Conservation (phyloP, 805 yeast species). For the Myxozyma nipponensis region DNA sequence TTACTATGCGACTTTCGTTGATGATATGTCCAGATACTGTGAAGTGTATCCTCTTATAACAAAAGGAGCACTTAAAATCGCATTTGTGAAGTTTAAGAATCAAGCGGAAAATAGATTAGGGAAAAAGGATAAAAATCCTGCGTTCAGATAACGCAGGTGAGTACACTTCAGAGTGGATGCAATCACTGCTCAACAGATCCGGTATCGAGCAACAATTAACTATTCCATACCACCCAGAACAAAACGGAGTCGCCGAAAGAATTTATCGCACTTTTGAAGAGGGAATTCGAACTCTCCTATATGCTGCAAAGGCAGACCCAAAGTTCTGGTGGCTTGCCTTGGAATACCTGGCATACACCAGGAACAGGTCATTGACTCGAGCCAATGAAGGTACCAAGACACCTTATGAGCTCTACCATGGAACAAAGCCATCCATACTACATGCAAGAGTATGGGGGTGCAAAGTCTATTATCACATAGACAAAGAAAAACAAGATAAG, state of each 20-base stretch:
- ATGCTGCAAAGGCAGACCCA: neutral
- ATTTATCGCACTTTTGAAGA: neutral
- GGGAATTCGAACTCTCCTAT: neutral
- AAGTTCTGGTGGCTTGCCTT: neutral
- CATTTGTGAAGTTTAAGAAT: neutral
- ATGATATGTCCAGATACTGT: neutral
- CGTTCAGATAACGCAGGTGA: neutral
- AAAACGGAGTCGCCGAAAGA: neutral
- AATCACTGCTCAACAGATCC: neutral
- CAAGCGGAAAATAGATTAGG: neutral
- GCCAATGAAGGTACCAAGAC: neutral
- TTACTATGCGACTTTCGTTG: constrained; percentile 3
- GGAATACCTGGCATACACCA: neutral
- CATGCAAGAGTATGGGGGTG: neutral
- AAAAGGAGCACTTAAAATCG: neutral
- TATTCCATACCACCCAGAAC: neutral
- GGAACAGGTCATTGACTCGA: neutral
- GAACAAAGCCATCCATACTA: neutral
- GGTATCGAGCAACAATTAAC: neutral
- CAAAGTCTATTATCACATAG: neutral
- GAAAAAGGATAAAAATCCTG: neutral
- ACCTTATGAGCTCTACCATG: neutral
- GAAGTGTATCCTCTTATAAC: neutral
- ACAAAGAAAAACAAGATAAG: neutral
- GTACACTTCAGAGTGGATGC: neutral